These are phyloP conservation scores for Chiua virens DNA, from an alignment of 768 basidiomycete genomes.

Conservation along the genomic window DNA sequence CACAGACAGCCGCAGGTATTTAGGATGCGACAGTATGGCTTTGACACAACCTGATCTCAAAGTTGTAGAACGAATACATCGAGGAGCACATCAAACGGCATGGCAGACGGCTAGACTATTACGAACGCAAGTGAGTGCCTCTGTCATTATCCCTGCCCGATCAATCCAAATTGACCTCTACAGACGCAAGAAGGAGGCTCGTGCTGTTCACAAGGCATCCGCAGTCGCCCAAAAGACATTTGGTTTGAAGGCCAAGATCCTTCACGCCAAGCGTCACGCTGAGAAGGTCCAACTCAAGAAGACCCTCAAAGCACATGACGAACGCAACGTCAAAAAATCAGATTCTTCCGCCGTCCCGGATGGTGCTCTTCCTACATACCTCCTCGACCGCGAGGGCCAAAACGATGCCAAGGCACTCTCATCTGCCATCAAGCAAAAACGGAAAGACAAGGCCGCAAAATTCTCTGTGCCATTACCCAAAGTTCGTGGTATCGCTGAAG, in stretches of 20 bases:
- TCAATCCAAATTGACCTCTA: background rate
- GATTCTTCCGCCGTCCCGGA: conserved; percentile 83
- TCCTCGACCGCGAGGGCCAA: conserved; percentile 97
- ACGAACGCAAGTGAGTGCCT: conserved; percentile 81
- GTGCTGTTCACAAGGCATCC: conserved; percentile 75
- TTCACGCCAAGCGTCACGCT: conserved; percentile 93
- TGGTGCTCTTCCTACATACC: conserved; percentile 90
- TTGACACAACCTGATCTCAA: conserved; percentile 7
- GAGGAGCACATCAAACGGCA: conserved; percentile 98
- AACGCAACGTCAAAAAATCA: conserved; percentile 94
- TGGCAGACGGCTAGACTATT: conserved; percentile 93
- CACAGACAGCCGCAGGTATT: conserved; percentile 63
- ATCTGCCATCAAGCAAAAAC: conserved; percentile 94
- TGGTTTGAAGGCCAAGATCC: conserved; percentile 96
- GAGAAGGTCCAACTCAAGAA: conserved; percentile 99
- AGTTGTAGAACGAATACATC: conserved; percentile 92
- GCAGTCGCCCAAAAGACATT: conserved; percentile 90
- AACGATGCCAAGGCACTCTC: conserved; percentile 97
- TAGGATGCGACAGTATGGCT: background rate
- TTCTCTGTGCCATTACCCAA: conserved; percentile 96
- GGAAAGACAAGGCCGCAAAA: conserved; percentile 99
- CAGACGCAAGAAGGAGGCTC: conserved; percentile 83
- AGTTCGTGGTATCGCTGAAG: conserved; percentile 97
- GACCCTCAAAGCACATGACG: conserved; percentile 99
- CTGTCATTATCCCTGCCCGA: background rate